Evolutionary conservation across 2,329 filamentous ascomycete species (phyloP), one percentile per base, ranked within the genome.

Genomic region (Ilyonectria mors-panacis): DNA sequence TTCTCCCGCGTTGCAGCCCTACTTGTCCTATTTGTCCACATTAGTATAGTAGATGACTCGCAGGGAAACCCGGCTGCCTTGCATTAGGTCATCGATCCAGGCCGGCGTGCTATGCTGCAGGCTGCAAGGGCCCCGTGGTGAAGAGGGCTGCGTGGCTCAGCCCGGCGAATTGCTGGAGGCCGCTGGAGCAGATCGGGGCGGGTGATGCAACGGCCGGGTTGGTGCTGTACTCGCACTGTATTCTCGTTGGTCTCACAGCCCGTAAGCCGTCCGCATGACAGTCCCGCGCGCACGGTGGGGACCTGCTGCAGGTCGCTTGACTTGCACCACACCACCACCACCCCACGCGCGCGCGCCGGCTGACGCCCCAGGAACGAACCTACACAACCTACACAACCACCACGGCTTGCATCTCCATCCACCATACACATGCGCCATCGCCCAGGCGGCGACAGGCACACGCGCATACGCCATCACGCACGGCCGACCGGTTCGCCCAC

Each of bases 251-350:
- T 10, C 10, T 17, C 23, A 12, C 12, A 17, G 61, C 28, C 23
- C 53, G 50, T 56, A 48, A 13, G 21, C 33, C 26, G 50, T n/a
- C 61, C 57, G n/a, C 26, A 30, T 39, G 3, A 17, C 50, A 35
- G 50, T 19, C 50, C 23, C 30, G 42, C 30, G 44, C 33, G 28
- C 56, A 74, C 72, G 67, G 63, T 59, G 48, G 30, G 48, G 30
- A 30, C 66, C 59, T 57, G 23, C 63, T 55, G 50, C 42, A 45
- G 70, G 72, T 75, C 71, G 62, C 60, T 73, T 73, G 71, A 73
- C 70, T 59, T 61, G 39, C 48, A 33, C 58, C 51, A 50, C 28
- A 19, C 35, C 44, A 35, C 53, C 53, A 42, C 45, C 45, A 57
- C 26, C 60, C 58, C 68, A 70, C 63, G 67, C 63, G 62, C 63